Conservation (phyloP, 2,329 filamentous ascomycete genomes). For the Aspergillus phoenicis region DNA sequence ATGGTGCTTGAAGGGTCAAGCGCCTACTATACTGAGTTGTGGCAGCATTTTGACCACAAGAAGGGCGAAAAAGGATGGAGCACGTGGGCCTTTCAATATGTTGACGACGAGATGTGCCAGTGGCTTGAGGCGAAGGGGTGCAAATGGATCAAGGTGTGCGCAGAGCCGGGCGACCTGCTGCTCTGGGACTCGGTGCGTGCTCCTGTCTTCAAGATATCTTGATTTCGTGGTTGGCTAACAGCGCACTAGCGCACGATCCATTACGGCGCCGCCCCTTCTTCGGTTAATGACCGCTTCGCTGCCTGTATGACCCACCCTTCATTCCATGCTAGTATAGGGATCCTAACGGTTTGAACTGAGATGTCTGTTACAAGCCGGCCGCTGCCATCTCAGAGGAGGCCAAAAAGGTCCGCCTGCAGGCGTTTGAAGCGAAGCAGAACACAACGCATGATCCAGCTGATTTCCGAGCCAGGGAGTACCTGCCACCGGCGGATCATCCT, state of each 20-base stretch:
- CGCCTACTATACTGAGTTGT: background rate
- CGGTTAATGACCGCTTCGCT: background rate
- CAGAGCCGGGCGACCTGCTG: background rate
- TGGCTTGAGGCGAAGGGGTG: background rate
- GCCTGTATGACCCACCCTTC: background rate
- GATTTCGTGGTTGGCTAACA: background rate
- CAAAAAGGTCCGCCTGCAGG: background rate
- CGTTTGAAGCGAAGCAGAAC: background rate
- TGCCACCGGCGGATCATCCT: background rate
- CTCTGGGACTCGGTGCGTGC: slow-evolving; percentile 4
- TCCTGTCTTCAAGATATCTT: too few species aligned
- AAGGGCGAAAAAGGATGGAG: background rate
- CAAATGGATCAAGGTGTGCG: background rate
- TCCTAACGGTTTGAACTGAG: background rate
- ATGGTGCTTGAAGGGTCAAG: background rate
- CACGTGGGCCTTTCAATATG: background rate
- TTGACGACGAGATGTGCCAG: background rate
- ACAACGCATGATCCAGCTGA: background rate
- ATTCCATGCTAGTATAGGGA: background rate
- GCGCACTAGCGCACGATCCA: background rate
- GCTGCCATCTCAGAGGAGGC: background rate
- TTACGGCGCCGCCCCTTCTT: background rate
- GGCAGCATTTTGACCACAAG: background rate
- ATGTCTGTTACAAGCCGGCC: background rate
- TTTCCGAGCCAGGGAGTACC: background rate